phyloP scores from a whole-genome alignment of 2,329 filamentous ascomycete species.

The Sodiomyces alkalinus region DNA sequence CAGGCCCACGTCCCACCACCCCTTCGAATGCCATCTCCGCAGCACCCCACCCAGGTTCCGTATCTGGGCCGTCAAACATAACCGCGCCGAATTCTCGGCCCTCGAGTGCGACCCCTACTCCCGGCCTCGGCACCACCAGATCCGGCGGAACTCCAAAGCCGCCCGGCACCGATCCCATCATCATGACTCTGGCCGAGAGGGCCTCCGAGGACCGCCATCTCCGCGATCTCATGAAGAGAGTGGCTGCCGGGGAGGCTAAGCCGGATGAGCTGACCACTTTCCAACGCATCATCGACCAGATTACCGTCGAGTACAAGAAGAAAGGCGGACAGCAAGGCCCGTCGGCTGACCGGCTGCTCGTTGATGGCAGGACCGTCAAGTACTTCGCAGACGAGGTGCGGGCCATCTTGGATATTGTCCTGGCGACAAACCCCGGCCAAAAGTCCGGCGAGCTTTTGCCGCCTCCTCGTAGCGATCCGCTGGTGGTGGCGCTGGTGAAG shows the following conservation, averaged over 20 bases:
- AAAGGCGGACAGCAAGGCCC: constrained; percentile 35
- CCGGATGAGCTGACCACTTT: constrained; percentile 60
- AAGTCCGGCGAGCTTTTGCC: constrained; percentile 36
- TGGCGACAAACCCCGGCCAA: constrained; percentile 42
- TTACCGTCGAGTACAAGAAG: constrained; percentile 45
- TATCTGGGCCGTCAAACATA: too few relatives aligned
- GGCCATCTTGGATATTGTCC: constrained; percentile 41
- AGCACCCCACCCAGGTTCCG: too few relatives aligned
- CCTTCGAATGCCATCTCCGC: constrained; percentile 3
- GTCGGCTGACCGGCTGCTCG: constrained; percentile 36
- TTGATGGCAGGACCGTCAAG: constrained; percentile 39
- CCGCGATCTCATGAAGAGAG: constrained; percentile 69
- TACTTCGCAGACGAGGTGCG: constrained; percentile 45
- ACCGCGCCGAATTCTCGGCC: too few relatives aligned
- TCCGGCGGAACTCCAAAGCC: constrained; percentile 5
- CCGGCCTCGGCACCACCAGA: constrained; percentile 3
- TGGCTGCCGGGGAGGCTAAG: constrained; percentile 56
- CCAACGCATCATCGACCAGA: constrained; percentile 66
- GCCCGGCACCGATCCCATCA: constrained; percentile 40
- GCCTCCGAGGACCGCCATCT: constrained; percentile 59
- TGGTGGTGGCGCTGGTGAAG: constrained; percentile 42
- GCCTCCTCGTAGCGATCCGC: constrained; percentile 36
- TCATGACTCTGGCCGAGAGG: constrained; percentile 61
- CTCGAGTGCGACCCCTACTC: constrained; percentile 7
- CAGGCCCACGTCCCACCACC: constrained; percentile 7